Conservation (phyloP, 345 rosid genomes). For the Arabis alpina region DNA sequence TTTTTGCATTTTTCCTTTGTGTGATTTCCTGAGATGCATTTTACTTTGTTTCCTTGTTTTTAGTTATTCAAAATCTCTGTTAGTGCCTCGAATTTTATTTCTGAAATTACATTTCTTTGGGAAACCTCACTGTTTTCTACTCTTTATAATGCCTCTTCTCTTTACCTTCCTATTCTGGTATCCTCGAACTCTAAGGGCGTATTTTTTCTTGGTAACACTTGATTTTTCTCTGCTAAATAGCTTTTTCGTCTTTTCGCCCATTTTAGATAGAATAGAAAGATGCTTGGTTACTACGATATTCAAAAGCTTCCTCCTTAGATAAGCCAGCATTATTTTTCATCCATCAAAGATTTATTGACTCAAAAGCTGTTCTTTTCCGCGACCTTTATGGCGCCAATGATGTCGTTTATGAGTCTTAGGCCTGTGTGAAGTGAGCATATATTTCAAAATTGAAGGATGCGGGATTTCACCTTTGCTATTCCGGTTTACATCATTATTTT, state of each 20-base stretch:
- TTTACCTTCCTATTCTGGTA: background rate
- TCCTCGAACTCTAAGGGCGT: background rate
- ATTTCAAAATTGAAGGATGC: background rate
- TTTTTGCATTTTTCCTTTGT: slow-evolving; percentile 12
- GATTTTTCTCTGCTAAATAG: background rate
- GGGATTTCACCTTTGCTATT: background rate
- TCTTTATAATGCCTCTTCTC: slow-evolving; percentile 2
- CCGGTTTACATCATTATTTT: slow-evolving; percentile 7
- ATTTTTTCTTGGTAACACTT: background rate
- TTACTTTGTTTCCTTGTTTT: slow-evolving; percentile 12
- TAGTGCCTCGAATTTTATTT: slow-evolving; percentile 6
- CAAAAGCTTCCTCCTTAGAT: background rate
- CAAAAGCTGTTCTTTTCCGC: slow-evolving; percentile 9
- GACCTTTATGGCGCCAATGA: slow-evolving; percentile 21
- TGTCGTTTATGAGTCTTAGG: slow-evolving; percentile 3
- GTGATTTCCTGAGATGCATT: slow-evolving; percentile 21
- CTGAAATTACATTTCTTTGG: background rate
- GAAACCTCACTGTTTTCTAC: slow-evolving; percentile 9
- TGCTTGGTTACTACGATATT: slow-evolving; percentile 1
- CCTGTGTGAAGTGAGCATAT: slow-evolving; percentile 12
- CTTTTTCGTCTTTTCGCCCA: background rate
- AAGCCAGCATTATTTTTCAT: background rate
- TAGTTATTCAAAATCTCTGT: background rate
- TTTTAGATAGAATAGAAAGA: slow-evolving; percentile 6
- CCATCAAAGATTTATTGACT: background rate